Conservation (phyloP, 371 early-diverging fungal genomes). For the Circinella umbellata region DNA sequence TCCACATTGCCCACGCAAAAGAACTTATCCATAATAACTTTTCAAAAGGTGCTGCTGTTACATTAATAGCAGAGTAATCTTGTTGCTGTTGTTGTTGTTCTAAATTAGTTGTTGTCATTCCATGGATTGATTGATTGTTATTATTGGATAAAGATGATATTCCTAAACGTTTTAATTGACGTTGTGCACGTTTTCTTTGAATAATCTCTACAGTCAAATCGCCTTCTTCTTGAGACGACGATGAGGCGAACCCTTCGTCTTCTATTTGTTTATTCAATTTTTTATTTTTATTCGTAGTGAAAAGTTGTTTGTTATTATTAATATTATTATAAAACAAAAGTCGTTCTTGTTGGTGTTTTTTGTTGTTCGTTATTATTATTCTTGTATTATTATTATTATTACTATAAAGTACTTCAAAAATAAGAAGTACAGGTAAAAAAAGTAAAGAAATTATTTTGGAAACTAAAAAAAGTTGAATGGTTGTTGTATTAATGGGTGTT, state of each 20-base stretch:
- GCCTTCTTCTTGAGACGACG: conserved; percentile 41
- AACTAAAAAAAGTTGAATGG: conserved; percentile 4
- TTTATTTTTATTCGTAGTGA: background rate
- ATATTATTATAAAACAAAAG: background rate
- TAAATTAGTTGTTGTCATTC: conserved; percentile 3
- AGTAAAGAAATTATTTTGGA: background rate
- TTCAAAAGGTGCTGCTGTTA: conserved; percentile 27
- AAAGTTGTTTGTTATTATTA: background rate
- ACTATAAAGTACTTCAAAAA: background rate
- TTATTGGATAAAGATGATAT: too few relatives aligned
- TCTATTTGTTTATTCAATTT: conserved; percentile 1
- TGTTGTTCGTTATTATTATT: background rate
- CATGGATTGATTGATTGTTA: background rate
- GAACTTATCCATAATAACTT: conserved; percentile 35
- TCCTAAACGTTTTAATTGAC: conserved; percentile 11
- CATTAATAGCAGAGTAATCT: conserved; percentile 4
- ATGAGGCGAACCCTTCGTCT: conserved; percentile 43
- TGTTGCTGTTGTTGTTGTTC: conserved; percentile 6
- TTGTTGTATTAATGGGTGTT: background rate
- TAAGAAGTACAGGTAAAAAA: background rate
- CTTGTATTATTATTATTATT: background rate
- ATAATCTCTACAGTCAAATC: conserved; percentile 39
- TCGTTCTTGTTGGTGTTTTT: background rate
- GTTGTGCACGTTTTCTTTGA: conserved; percentile 31
- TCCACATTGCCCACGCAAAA: conserved; percentile 31